Conservation (phyloP, 164 flowering plant species). For the Vitis vinifera region ASM3070453v1 NC_081815.1:435001-435500, state of each 20-base stretch:
- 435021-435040: conserved; percentile 92
- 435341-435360: conserved; percentile 53
- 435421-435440: not conserved
- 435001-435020: conserved; percentile 60
- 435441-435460: no score
- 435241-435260: not conserved
- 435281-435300: conserved; percentile 46
- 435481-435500: not conserved
- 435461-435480: no score
- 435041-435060: conserved; percentile 99
- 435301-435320: conserved; percentile 59
- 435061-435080: conserved; percentile 98
- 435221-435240: not conserved
- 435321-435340: conserved; percentile 50
- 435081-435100: conserved; percentile 80
- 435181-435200: conserved; percentile 55
- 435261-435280: conserved; percentile 30
- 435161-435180: conserved; percentile 59
- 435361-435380: conserved; percentile 54
- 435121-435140: conserved; percentile 56
- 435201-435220: conserved; percentile 29
- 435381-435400: not conserved
- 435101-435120: conserved; percentile 59
- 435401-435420: not conserved
- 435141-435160: conserved; percentile 62